Conservation (phyloP, 176 grass and related monocot genomes). For the Carex cristatella region DNA sequence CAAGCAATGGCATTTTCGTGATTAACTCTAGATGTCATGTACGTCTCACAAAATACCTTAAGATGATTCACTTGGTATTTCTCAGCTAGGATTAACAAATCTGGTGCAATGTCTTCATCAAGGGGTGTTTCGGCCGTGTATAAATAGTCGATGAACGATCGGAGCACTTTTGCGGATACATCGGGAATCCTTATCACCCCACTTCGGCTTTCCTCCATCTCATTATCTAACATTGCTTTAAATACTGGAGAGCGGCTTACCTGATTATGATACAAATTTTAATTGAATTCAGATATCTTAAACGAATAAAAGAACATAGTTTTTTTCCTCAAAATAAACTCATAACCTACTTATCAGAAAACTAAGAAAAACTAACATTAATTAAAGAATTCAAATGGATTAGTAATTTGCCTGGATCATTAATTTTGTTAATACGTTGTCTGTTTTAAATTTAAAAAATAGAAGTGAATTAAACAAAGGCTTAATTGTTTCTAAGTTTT, state of each 20-base stretch:
- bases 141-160: constrained; percentile 68
- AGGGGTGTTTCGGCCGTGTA: constrained; percentile 72
- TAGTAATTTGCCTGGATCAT: neutral
- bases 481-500: too few species aligned
- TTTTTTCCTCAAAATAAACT: neutral
- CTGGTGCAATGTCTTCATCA: constrained; percentile 66
- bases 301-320: neutral
- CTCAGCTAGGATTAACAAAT: constrained; percentile 76
- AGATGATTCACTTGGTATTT: constrained; percentile 92
- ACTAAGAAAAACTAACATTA: neutral
- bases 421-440: too few species aligned
- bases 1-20: constrained; percentile 55
- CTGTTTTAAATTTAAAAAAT: too few species aligned
- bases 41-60: constrained; percentile 77
- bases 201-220: constrained; percentile 92
- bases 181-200: constrained; percentile 88
- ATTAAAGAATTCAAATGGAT: neutral
- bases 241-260: constrained; percentile 88
- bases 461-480: too few species aligned
- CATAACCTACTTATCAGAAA: neutral
- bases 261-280: constrained; percentile 15
- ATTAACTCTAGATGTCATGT: constrained; percentile 83
- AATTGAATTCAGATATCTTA: neutral
- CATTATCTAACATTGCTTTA: constrained; percentile 93
- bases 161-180: constrained; percentile 61